Base-by-base conservation (phyloP, 257 asterid genomes). In the Ilex asprella region DNA sequence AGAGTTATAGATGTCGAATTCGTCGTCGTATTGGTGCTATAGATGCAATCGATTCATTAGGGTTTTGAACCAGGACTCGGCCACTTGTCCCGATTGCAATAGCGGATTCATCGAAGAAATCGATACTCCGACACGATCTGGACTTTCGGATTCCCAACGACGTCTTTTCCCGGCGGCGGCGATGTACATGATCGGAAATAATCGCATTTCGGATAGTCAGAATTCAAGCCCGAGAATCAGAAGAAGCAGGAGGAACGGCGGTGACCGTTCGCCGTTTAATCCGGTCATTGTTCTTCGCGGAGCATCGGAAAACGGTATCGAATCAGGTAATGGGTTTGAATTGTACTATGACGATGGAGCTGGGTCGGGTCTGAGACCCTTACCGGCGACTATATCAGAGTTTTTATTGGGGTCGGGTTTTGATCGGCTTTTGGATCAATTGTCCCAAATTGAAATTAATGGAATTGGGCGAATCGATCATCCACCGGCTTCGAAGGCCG, bases 21-120 rank as follows among this genome's bases (percentile, higher is more conserved):
- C 82, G 69, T 78, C 91, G 30, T 55, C 84, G 9, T 85, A 78
- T 77, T 88, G 91, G 91, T 88, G 91, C 65, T 80, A 88, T 69
- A 78, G 87, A 56, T 88, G 96, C 87, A 82, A 75, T 73, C 78
- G 83, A 43, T 80, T 80, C 65, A 76, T 86, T 21, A 69, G 90
- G 75, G 89, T 73, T 66, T 65, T 62, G 78, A 72, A 60, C 63
- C 78, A 70, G 39, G 88, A 86, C 13, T 71, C 88, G 62, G 61
- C 82, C 67, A 46, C 68, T 27, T 88, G 96, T 77, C 92, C 92
- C 55, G 90, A 86, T 69, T 88, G 96, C 67, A 72, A 52, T 76
- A 41, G 81, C 39, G 96, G 95, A 1, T 88, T 88, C 68, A 70
- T 88, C 30, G 96, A 88, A 73, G 85, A 80, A 73, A 65, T 86